A percentile compares a stretch with the other conserved stretches of the same genome.
Conservation (phyloP, 2,329 filamentous ascomycete species). For the Fusarium sp. region DNA sequence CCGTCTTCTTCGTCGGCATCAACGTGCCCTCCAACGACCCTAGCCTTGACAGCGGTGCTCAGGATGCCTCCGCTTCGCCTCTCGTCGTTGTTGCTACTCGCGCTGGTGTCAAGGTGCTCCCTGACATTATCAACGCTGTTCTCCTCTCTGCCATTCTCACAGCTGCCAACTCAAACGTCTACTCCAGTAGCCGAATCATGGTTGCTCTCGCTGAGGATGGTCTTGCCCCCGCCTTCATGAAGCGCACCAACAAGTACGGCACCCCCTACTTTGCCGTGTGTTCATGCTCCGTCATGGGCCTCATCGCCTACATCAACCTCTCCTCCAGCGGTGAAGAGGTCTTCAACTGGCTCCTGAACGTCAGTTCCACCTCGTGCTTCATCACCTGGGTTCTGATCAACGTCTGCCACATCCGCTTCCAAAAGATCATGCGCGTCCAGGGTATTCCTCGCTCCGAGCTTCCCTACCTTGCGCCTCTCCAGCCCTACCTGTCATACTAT, state of each 20-base stretch:
- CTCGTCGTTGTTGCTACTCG: slow-evolving; percentile 71
- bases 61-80: slow-evolving; percentile 74
- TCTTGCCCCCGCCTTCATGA: slow-evolving; percentile 71
- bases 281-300: slow-evolving; percentile 66
- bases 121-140: slow-evolving; percentile 81
- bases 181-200: slow-evolving; percentile 77
- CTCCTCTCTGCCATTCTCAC: slow-evolving; percentile 83
- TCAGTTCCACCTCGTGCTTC: slow-evolving; percentile 76
- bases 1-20: slow-evolving; percentile 78
- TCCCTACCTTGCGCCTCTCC: slow-evolving; percentile 71
- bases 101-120: slow-evolving; percentile 73
- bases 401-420: slow-evolving; percentile 74
- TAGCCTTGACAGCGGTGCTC: slow-evolving; percentile 63
- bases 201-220: slow-evolving; percentile 74
- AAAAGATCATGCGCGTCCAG: slow-evolving; percentile 68
- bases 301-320: slow-evolving; percentile 77
- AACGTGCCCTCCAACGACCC: slow-evolving; percentile 73
- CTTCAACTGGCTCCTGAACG: slow-evolving; percentile 80
- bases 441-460: slow-evolving; percentile 68
- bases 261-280: slow-evolving; percentile 73
- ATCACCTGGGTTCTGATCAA: slow-evolving; percentile 78
- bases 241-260: slow-evolving; percentile 69
- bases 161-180: slow-evolving; percentile 82
- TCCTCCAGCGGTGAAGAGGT: slow-evolving; percentile 68
- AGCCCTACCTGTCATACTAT: slow-evolving; percentile 75